Percentiles rank a stretch among this genome's conserved stretches.
phyloP scores from a whole-genome alignment of 2,329 filamentous ascomycete species.

The Cadophora malorum region DNA sequence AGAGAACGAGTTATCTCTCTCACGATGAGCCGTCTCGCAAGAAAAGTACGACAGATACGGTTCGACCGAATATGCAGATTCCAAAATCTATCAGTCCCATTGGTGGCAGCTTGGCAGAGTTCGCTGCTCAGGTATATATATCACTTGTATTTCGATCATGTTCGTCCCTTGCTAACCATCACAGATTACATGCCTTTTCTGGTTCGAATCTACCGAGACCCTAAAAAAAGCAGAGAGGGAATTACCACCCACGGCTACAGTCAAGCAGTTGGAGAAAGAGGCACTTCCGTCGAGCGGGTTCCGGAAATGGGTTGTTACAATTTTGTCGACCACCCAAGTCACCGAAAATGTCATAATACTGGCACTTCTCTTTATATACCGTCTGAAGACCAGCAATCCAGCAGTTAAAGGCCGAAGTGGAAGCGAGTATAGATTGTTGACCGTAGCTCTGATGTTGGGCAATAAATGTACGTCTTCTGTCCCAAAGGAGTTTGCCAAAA shows the following conservation, averaged over 20 bases:
- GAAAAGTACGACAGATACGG: slow-evolving; percentile 39
- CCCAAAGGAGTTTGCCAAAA: slow-evolving; percentile 25
- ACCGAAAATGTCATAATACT: slow-evolving; percentile 94
- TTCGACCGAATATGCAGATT: slow-evolving; percentile 61
- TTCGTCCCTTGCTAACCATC: slow-evolving; percentile 32
- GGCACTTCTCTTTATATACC: slow-evolving; percentile 90
- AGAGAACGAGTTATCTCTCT: slow-evolving; percentile 30
- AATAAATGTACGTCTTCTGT: slow-evolving; percentile 78
- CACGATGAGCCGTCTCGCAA: slow-evolving; percentile 34
- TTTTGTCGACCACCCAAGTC: slow-evolving; percentile 92
- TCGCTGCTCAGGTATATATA: slow-evolving; percentile 79
- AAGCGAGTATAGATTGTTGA: slow-evolving; percentile 91
- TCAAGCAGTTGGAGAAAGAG: slow-evolving; percentile 68
- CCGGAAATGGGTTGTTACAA: slow-evolving; percentile 90
- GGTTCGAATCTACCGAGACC: slow-evolving; percentile 90
- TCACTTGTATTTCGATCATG: slow-evolving; percentile 21
- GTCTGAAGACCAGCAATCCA: slow-evolving; percentile 88
- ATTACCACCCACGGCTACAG: slow-evolving; percentile 48
- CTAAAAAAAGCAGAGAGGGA: slow-evolving; percentile 73
- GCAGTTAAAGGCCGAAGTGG: slow-evolving; percentile 88
- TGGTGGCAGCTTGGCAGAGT: slow-evolving; percentile 79
- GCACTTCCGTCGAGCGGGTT: slow-evolving; percentile 82
- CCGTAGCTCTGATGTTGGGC: slow-evolving; percentile 94
- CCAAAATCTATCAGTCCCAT: slow-evolving; percentile 77
- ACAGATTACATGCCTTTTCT: slow-evolving; percentile 94